Conservation (phyloP, 306 rosid genomes). For the Cucurbita moschata region DNA sequence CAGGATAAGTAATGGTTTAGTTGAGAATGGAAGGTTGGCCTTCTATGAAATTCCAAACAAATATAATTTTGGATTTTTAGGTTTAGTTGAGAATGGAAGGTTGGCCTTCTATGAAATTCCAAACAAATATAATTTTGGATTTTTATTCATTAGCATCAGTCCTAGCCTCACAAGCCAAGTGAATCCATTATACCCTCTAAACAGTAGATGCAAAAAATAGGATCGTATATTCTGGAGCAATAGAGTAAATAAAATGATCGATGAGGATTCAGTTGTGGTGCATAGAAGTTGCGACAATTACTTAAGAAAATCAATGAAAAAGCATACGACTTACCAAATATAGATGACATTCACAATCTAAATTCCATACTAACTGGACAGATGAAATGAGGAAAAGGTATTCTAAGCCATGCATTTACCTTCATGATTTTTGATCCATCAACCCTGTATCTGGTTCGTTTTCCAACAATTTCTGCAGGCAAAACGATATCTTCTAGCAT, state of each 20-base stretch:
- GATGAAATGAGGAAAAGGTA: not conserved
- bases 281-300: not conserved
- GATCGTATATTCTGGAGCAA: too few relatives aligned
- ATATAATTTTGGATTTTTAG: not conserved
- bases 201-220: not conserved
- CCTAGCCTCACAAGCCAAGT: not conserved
- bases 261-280: not conserved
- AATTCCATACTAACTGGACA: not conserved
- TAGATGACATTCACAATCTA: not conserved
- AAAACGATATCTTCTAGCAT: conserved; percentile 54
- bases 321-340: not conserved
- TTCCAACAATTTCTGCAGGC: conserved; percentile 75
- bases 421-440: conserved; percentile 60
- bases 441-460: conserved; percentile 40
- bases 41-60: too few relatives aligned
- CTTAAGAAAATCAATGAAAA: not conserved
- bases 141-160: not conserved
- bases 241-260: not conserved
- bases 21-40: too few relatives aligned
- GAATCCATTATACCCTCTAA: not conserved
- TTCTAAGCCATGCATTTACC: conserved; percentile 17
- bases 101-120: too few relatives aligned
- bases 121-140: not conserved
- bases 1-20: not conserved
- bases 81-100: not conserved